phyloP scores from a whole-genome alignment of 148 eudicot genomes.

The Rhododendron kiyosumense region DNA sequence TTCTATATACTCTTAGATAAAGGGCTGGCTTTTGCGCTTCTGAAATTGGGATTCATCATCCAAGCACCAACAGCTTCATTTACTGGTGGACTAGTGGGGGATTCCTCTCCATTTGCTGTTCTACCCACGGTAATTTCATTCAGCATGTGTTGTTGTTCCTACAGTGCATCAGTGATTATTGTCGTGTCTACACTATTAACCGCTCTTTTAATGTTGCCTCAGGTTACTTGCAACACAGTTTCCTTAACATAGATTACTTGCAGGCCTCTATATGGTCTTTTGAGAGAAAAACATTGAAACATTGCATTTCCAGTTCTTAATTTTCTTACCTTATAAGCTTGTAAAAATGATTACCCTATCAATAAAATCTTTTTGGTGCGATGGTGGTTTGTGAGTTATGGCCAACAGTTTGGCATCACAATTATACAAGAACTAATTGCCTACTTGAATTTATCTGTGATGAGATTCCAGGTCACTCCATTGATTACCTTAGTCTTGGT shows the following conservation, averaged over 20 bases:
- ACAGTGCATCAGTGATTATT: background rate
- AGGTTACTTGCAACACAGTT: background rate
- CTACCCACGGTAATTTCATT: constrained; percentile 62
- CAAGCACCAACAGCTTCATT: constrained; percentile 77
- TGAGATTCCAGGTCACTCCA: constrained; percentile 66
- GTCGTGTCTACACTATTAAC: background rate
- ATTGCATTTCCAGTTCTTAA: background rate
- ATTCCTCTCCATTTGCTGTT: constrained; percentile 84
- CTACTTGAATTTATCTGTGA: background rate
- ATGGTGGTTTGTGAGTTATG: background rate
- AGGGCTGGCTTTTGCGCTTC: constrained; percentile 50
- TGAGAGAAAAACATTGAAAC: background rate
- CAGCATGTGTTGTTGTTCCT: background rate
- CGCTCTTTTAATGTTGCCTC: background rate
- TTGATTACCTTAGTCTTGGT: constrained; percentile 66
- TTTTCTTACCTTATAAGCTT: background rate
- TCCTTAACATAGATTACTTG: background rate
- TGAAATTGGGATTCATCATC: constrained; percentile 58
- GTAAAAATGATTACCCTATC: background rate
- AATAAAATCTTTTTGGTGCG: background rate
- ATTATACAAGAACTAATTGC: background rate
- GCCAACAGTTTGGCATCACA: background rate
- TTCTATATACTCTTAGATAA: constrained; percentile 82
- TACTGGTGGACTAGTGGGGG: constrained; percentile 97
- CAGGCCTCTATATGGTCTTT: background rate